These are phyloP conservation scores for Syzygium jambos DNA, from an alignment of 345 rosid genomes.

Conservation along the genomic window DNA sequence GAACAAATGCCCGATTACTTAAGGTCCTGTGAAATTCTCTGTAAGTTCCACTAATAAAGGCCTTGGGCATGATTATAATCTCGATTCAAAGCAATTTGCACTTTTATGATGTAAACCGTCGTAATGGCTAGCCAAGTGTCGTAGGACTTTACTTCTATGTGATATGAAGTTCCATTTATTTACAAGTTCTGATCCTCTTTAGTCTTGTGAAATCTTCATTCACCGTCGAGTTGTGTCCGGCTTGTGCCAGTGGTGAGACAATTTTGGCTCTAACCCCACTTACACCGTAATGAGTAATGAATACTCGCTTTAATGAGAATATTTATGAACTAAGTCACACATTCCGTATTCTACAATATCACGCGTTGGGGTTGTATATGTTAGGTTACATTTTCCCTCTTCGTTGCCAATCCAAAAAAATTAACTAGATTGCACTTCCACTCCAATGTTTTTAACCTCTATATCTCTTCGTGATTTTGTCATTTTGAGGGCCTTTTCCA, in stretches of 20 bases:
- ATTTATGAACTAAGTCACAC: not conserved
- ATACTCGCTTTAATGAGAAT: not conserved
- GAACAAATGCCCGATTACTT: not conserved
- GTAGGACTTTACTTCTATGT: not conserved
- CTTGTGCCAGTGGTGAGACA: rapidly evolving
- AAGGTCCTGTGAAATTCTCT: not conserved
- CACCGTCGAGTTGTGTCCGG: not conserved
- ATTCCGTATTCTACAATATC: not conserved
- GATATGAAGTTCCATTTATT: not conserved
- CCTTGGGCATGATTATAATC: not conserved
- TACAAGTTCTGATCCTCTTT: not conserved
- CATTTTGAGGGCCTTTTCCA: not conserved
- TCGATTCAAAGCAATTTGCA: not conserved
- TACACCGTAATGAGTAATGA: not conserved
- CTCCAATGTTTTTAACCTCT: not conserved
- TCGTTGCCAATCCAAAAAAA: not conserved
- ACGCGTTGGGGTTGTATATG: not conserved
- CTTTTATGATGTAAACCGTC: not conserved
- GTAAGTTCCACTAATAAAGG: not conserved
- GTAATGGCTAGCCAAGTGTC: not conserved
- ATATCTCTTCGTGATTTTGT: not conserved
- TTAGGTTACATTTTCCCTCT: not conserved
- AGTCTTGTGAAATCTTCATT: not conserved
- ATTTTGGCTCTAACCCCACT: not conserved
- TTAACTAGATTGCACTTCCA: not conserved